These are phyloP conservation scores for Mycena galericulata DNA, from an alignment of 768 basidiomycete species.

Conservation along the genomic window DNA sequence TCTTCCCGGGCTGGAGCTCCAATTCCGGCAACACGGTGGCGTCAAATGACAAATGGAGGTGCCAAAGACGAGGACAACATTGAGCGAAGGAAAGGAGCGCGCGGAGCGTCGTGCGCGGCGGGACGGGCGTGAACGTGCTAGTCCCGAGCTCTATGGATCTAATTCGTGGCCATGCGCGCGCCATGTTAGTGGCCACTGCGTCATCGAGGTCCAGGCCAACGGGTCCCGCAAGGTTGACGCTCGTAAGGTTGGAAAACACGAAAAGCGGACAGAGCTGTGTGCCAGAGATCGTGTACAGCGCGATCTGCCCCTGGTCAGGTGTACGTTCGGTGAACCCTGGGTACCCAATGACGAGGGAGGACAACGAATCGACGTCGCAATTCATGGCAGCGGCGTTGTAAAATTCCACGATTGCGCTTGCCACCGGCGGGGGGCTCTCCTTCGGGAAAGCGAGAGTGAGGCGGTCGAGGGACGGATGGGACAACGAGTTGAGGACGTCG, in stretches of 20 bases:
- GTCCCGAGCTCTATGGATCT: neutral
- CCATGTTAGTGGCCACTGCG: neutral
- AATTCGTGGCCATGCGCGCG: constrained; percentile 3
- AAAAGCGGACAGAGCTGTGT: neutral
- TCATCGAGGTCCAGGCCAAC: constrained; percentile 6
- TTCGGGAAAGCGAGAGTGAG: too few species aligned
- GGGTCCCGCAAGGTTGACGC: neutral
- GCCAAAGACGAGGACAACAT: neutral
- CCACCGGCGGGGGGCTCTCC: too few species aligned
- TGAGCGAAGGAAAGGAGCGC: neutral
- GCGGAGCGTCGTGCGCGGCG: neutral
- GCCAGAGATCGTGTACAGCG: neutral
- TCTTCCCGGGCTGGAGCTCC: neutral
- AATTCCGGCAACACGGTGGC: neutral
- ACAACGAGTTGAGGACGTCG: too few species aligned
- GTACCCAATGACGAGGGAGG: too few species aligned
- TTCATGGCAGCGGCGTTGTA: too few species aligned
- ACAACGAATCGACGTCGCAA: too few species aligned
- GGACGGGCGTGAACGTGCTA: neutral
- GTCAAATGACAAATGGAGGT: neutral
- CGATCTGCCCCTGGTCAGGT: neutral
- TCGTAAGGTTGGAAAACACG: neutral
- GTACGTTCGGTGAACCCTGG: neutral
- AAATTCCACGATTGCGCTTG: too few species aligned
- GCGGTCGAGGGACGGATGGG: too few species aligned